Evolutionary conservation across 768 basidiomycete species (phyloP), one percentile per base, ranked within the genome.

Genomic region (Tulasnella sp.): DNA sequence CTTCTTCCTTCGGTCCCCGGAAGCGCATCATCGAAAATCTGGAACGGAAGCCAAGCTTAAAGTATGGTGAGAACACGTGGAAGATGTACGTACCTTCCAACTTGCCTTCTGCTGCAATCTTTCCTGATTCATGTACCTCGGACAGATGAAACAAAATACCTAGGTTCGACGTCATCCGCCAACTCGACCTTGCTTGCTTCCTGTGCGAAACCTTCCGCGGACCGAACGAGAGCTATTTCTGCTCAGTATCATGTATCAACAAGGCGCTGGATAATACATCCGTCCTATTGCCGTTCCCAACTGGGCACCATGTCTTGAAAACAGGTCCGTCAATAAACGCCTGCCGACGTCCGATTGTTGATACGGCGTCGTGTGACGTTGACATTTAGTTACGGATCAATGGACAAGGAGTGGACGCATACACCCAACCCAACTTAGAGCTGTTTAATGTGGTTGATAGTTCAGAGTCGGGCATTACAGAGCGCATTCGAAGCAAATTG

Each of bases 101-200:
- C 72, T 37, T 9, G n/a, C n/a, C n/a, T n/a, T n/a, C n/a, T n/a
- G n/a, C n/a, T n/a, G n/a, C n/a, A n/a, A 8, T 74, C 8, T 74
- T 34, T 3, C 34, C 72, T 37, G n/a, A n/a, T 9, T n/a, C n/a
- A n/a, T n/a, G n/a, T n/a, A n/a, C 31, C 3, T 31, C 4, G 6
- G 4, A 8, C 4, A 4, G 34, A 4, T 20, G 4, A 34, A 5
- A n/a, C n/a, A n/a, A n/a, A n/a, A n/a, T n/a, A n/a, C n/a, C n/a
- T n/a, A n/a, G n/a, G n/a, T n/a, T n/a, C n/a, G n/a, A n/a, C n/a
- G n/a, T 42, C 8, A 75, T 48, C 3, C 46, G 42, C 22, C 40
- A 75, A 48, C 73, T 75, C 46, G 73, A 75, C 40, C 41, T 41
- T 75, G 73, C 73, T 8, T 75, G 73, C 40, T 22, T 41, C 41